Conservation (phyloP, 352 stramenopile genomes). For the Pythium phragmitis region DNA sequence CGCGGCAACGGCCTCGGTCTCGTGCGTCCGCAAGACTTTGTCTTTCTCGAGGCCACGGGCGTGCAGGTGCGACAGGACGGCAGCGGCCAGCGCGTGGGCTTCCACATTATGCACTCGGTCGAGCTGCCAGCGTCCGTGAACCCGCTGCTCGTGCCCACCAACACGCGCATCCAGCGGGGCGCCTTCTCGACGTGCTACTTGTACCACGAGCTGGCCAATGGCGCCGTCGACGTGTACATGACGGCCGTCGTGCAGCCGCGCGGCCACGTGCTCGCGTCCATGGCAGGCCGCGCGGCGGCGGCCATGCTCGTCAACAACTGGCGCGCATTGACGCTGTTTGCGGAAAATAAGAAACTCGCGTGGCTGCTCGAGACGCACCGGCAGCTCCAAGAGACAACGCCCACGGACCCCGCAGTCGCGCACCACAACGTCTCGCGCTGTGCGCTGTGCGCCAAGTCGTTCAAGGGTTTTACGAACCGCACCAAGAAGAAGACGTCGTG, state of each 20-base stretch:
- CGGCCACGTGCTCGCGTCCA: slow-evolving; percentile 17
- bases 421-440: slow-evolving; percentile 17
- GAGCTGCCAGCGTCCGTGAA: slow-evolving; percentile 24
- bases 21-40: slow-evolving; percentile 49
- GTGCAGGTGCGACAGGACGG: slow-evolving; percentile 29
- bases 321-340: slow-evolving; percentile 21
- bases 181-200: slow-evolving; percentile 25
- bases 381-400: slow-evolving; percentile 13
- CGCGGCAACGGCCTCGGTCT: slow-evolving; percentile 30
- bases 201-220: slow-evolving; percentile 27
- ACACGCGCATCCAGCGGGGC: slow-evolving; percentile 17
- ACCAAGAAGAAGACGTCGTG: slow-evolving; percentile 22
- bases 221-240: slow-evolving; percentile 32
- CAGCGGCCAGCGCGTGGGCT: slow-evolving; percentile 39
- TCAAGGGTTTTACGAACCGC: slow-evolving; percentile 19
- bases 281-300: slow-evolving; percentile 13
- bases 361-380: slow-evolving; percentile 32
- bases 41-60: slow-evolving; percentile 54
- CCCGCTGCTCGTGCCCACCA: background rate
- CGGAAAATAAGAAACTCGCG: slow-evolving; percentile 33
- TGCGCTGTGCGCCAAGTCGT: slow-evolving; percentile 27
- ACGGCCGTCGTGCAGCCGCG: slow-evolving; percentile 25
- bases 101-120: slow-evolving; percentile 52
- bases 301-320: slow-evolving; percentile 22
- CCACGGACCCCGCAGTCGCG: background rate